phyloP scores from a whole-genome alignment of 768 basidiomycete genomes.

The Boletus speciosus region DNA sequence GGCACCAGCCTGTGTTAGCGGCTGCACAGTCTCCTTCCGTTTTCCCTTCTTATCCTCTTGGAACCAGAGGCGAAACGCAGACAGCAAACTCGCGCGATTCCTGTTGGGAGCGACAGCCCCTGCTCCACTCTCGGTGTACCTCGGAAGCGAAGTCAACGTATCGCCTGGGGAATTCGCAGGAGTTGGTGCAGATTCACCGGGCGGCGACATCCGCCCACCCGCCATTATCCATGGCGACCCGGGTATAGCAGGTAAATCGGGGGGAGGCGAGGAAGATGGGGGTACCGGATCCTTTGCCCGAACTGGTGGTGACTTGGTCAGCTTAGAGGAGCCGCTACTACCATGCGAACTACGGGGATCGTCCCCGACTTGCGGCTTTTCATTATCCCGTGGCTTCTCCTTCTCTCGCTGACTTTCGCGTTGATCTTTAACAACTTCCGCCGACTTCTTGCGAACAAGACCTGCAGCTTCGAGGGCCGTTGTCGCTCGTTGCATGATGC shows the following conservation, averaged over 20 bases:
- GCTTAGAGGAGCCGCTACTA: conserved; percentile 52
- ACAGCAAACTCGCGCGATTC: conserved; percentile 76
- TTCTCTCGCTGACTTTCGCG: conserved; percentile 43
- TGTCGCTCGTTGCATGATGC: conserved; percentile 93
- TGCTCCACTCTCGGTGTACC: conserved; percentile 31
- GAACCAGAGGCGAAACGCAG: conserved; percentile 89
- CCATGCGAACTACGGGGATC: conserved; percentile 67
- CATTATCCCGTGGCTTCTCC: conserved; percentile 43
- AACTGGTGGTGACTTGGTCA: conserved; percentile 68
- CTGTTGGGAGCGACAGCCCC: conserved; percentile 41
- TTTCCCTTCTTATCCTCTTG: conserved; percentile 89
- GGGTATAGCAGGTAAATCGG: conserved; percentile 33
- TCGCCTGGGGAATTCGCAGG: conserved; percentile 53
- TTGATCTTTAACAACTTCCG: conserved; percentile 68
- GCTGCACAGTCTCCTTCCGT: conserved; percentile 49
- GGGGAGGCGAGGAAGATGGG: conserved; percentile 51
- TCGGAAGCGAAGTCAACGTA: conserved; percentile 48
- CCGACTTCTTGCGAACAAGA: conserved; percentile 77
- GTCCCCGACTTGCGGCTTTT: conserved; percentile 42
- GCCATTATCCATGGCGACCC: conserved; percentile 78
- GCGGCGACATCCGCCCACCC: conserved; percentile 39
- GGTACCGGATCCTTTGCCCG: conserved; percentile 45
- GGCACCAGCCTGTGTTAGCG: conserved; percentile 19
- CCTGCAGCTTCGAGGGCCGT: conserved; percentile 86
- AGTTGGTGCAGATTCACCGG: conserved; percentile 37